A percentile compares a stretch with the other conserved stretches of the same genome.
Conservation (phyloP, 2,329 filamentous ascomycete species). For the Decorospora gaudefroyi region DNA sequence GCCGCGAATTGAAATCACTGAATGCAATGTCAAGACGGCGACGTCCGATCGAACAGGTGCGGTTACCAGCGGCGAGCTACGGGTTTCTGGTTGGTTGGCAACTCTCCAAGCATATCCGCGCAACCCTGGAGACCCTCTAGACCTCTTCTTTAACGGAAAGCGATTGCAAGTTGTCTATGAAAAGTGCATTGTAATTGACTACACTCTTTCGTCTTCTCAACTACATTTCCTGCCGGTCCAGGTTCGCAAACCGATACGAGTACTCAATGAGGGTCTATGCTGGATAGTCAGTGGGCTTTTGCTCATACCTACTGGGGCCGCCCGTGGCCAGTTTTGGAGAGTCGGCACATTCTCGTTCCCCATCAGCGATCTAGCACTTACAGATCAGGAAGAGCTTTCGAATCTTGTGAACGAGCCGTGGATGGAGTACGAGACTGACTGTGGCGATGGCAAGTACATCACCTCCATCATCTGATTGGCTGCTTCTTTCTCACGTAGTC, state of each 20-base stretch:
- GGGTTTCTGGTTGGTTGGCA: not conserved
- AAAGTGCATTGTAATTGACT: too few species aligned
- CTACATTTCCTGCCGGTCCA: not conserved
- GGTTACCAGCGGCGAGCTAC: not conserved
- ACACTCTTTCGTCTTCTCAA: not conserved
- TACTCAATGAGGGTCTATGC: not conserved
- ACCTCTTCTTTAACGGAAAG: not conserved
- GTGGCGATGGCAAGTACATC: not conserved
- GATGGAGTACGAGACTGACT: not conserved
- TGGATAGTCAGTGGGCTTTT: not conserved
- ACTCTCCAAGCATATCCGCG: not conserved
- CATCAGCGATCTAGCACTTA: not conserved
- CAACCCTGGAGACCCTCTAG: not conserved
- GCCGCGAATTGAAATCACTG: not conserved
- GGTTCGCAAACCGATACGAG: too few species aligned
- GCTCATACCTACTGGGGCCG: not conserved
- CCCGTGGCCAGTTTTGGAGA: not conserved
- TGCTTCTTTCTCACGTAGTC: too few species aligned
- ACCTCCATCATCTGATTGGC: slow-evolving; percentile 1
- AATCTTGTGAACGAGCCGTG: not conserved
- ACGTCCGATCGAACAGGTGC: not conserved
- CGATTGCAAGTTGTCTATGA: not conserved
- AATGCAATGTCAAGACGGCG: not conserved
- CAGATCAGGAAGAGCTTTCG: not conserved
- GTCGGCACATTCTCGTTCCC: not conserved